Evolutionary conservation across 352 stramenopile genomes (phyloP), one percentile per base, ranked within the genome.

Genomic region (Hyaloperonospora arabidopsidis): DNA sequence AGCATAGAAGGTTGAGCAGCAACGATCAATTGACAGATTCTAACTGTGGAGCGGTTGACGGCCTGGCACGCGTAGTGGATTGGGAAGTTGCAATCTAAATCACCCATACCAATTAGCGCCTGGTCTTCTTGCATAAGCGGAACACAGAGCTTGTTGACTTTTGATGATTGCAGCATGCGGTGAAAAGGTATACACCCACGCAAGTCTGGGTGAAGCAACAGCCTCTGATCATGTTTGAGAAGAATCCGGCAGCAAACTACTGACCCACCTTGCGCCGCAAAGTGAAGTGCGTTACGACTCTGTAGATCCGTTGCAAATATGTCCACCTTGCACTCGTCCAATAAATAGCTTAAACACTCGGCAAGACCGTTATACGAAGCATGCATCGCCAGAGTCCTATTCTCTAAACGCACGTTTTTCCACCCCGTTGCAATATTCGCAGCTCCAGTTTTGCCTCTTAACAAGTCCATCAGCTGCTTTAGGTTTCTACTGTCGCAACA

Each of bases 31-130:
- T 59, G 58, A 34, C 65, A 70, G 39, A 87, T 76, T 32, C 70
- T 61, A 5, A 77, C 64, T 4, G 75, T 85, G 22, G 53, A 57
- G 13, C 52, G 32, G 47, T 79, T 87, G 19, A 87, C 48, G 32
- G 47, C 64, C 46, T 70, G 67, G n/a, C 71, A 87, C 4, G 72
- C 79, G 52, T 76, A 89, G 38, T 89, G 76, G 52, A 89, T 74
- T 3, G 79, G 70, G 38, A 73, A 73, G 36, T 69, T 73, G 0
- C 61, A 65, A 12, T 59, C 54, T 34, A 85, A 67, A 47, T 87
- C 73, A 19, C 67, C 63, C 28, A 66, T 75, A 11, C 70, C 67
- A 25, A 72, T 55, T 34, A 89, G 49, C 1, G 61, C 34, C 2
- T 29, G 12, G 41, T 85, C 52, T 18, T 68, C 43, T 19, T 41